Evolutionary conservation across 352 stramenopile genomes (phyloP).

Genomic region (Phytophthora rubi): DNA sequence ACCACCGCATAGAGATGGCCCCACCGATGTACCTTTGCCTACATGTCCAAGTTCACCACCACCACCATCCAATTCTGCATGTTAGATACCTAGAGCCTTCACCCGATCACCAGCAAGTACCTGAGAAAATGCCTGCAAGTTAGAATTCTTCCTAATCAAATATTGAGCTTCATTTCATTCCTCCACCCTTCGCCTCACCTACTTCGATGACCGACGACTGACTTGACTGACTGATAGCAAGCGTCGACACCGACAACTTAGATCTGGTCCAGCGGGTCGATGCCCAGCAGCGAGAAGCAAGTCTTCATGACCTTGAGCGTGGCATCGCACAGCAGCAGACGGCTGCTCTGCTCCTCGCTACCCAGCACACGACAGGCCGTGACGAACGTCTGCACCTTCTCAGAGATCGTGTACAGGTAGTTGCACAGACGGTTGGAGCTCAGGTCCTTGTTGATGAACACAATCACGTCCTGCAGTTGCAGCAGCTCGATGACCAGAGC

Average conservation of each 20-base stretch:
- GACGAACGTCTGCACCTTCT: constrained; percentile 98
- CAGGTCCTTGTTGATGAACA: constrained; percentile 95
- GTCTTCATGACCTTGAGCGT: constrained; percentile 96
- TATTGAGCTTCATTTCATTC: constrained; percentile 45
- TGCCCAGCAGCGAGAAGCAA: constrained; percentile 94
- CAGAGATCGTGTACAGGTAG: constrained; percentile 97
- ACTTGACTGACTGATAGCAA: constrained; percentile 11
- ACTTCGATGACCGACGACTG: constrained; percentile 8
- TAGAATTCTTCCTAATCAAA: constrained; percentile 46
- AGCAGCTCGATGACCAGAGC: constrained; percentile 95
- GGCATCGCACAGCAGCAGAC: constrained; percentile 96
- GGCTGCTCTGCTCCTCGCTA: constrained; percentile 94
- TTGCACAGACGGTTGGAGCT: constrained; percentile 98
- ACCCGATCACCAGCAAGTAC: constrained; percentile 29
- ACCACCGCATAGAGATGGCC: constrained; percentile 39
- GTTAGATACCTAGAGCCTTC: constrained; percentile 32
- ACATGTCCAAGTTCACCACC: constrained; percentile 29
- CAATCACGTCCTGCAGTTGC: constrained; percentile 95
- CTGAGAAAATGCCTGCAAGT: constrained; percentile 37
- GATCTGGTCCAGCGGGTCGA: constrained; percentile 94
- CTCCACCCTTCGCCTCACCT: constrained; percentile 22
- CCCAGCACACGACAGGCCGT: constrained; percentile 98
- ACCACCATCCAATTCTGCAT: constrained; percentile 19
- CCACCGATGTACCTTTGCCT: constrained; percentile 33
- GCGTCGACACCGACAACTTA: constrained; percentile 52